Percentiles rank a stretch among this genome's conserved stretches.
These are phyloP conservation scores for Comarum palustre DNA, from an alignment of 306 rosid genomes.

Conservation along the genomic window DNA sequence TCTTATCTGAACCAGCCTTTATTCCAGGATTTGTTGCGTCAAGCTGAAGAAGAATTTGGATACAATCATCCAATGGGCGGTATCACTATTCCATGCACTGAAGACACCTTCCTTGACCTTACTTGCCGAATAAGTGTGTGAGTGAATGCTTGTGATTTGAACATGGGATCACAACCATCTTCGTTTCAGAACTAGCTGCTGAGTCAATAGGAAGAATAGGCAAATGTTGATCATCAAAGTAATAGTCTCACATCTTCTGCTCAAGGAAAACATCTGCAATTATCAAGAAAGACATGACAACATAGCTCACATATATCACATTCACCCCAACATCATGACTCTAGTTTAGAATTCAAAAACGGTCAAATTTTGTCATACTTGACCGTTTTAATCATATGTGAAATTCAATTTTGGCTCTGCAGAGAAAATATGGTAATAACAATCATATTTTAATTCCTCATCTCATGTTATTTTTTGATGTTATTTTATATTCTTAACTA, in stretches of 20 bases:
- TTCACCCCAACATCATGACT: background rate
- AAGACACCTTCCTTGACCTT: background rate
- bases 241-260: background rate
- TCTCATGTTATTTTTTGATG: background rate
- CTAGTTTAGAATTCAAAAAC: background rate
- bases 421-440: background rate
- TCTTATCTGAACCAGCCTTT: background rate
- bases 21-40: background rate
- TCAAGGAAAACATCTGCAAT: background rate
- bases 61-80: background rate
- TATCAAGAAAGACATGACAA: background rate
- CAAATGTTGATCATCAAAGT: background rate
- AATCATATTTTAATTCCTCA: background rate
- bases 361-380: background rate
- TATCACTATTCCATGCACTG: background rate
- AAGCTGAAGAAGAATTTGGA: slow-evolving; percentile 2
- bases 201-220: background rate
- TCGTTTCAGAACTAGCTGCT: too few relatives aligned
- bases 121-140: background rate
- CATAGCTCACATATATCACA: background rate
- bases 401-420: background rate
- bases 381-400: background rate
- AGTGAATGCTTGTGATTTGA: too few relatives aligned
- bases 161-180: too few relatives aligned
- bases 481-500: background rate